Base-by-base conservation (phyloP, 768 basidiomycete genomes). In the Hericium coralloides region DNA sequence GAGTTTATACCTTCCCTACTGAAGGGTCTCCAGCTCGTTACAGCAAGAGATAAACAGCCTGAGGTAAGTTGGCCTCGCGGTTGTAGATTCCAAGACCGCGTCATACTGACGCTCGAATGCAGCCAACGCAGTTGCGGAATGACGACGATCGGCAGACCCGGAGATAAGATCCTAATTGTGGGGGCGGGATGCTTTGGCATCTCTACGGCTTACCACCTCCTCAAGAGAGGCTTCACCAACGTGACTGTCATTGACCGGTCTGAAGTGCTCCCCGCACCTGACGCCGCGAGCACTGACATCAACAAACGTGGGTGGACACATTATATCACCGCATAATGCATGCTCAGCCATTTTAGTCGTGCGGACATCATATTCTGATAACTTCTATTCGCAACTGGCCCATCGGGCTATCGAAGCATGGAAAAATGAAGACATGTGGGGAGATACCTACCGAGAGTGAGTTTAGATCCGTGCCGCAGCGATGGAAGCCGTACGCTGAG, bases 141-240 rank as follows among this genome's bases (percentile, higher is more conserved):
- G 14, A 20, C 52, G 12, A 52, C 37, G 52, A 23, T 38, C 38
- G 52, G 17, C 12, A 18, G 26, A 15, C 38, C 65, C 72, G 63
- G 70, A 68, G 62, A 58, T 38, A 26, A 65, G 52, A 73, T 85
- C 48, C 65, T 92, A 53, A 84, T 94, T 59, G 74, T 92, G 45
- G 92, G 92, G 25, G 85, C 89, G 41, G 92, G 92, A 4, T 84
- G 84, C 61, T 95, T 95, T 67, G 94, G 94, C 6, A 73, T 91
- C 52, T 94, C 92, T 17, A 89, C 94, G 0, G 94, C 92, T 1
- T 79, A 83, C 62, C 83, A 91, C 66, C 82, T 95, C 53, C 74
- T 95, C 51, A 68, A 73, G 55, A 73, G 84, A 58, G 86, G 88
- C 17, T 93, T 84, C 70, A 75, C 69, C 15, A 65, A 84, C 57